These are phyloP conservation scores for Dendrobium officinale DNA, from an alignment of 106 monocot genomes.

Conservation along the genomic window DNA sequence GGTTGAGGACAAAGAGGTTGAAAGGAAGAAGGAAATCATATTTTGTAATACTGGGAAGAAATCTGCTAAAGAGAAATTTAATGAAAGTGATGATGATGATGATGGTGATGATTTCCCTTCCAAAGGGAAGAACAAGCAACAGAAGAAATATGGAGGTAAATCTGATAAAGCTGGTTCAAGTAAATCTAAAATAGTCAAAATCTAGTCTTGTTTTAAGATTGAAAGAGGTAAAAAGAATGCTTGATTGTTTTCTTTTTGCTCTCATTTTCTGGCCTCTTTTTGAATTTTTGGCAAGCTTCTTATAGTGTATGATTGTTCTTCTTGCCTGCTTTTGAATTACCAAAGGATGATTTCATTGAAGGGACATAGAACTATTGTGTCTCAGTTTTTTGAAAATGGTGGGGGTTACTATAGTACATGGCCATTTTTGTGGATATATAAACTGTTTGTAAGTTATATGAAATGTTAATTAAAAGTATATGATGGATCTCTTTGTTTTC, in stretches of 20 bases:
- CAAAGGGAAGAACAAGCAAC: conserved; percentile 30
- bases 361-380: too few species aligned
- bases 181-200: conserved; percentile 14
- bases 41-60: conserved; percentile 34
- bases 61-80: conserved; percentile 21
- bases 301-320: neutral
- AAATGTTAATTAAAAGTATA: too few species aligned
- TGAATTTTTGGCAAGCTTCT: neutral
- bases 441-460: too few species aligned
- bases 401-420: too few species aligned
- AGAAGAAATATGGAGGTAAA: conserved; percentile 22
- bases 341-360: neutral
- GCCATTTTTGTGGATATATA: too few species aligned
- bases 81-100: conserved; percentile 24
- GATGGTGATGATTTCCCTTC: conserved; percentile 17
- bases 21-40: conserved; percentile 40
- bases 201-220: neutral
- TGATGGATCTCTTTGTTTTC: too few species aligned
- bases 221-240: neutral
- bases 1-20: neutral
- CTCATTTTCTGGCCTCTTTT: neutral
- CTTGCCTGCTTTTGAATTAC: neutral
- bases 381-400: too few species aligned
- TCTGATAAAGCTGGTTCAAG: conserved; percentile 1
- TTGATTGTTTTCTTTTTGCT: neutral